A percentile compares a stretch with the other conserved stretches of the same genome.
These are phyloP conservation scores for Alternaria tenuissima DNA, from an alignment of 2,329 filamentous ascomycete species.

Conservation along the genomic window DNA sequence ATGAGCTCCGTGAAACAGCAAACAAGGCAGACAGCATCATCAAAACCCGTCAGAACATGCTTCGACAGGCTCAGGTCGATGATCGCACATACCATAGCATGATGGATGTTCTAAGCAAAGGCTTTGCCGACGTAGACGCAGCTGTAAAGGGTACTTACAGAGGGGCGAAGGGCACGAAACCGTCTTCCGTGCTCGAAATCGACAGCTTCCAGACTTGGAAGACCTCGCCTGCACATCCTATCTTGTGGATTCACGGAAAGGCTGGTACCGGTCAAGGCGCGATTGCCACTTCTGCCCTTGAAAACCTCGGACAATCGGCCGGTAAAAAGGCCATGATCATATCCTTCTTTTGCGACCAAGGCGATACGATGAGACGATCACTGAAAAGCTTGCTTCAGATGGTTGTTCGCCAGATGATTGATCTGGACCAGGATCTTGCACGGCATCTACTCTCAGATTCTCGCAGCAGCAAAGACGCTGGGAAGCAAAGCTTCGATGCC, in stretches of 20 bases:
- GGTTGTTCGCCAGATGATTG: slow-evolving; percentile 30
- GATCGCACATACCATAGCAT: slow-evolving; percentile 28
- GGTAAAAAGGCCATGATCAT: slow-evolving; percentile 19
- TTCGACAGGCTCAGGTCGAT: slow-evolving; percentile 26
- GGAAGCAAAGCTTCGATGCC: slow-evolving; percentile 27
- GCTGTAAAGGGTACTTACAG: slow-evolving; percentile 22
- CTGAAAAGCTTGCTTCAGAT: slow-evolving; percentile 26
- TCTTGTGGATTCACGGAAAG: slow-evolving; percentile 37
- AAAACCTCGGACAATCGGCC: slow-evolving; percentile 14
- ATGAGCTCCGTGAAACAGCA: slow-evolving; percentile 33
- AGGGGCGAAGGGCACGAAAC: slow-evolving; percentile 17
- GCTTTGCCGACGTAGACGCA: slow-evolving; percentile 28
- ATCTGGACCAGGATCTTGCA: slow-evolving; percentile 28
- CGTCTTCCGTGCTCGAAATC: slow-evolving; percentile 24
- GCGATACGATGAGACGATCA: slow-evolving; percentile 27
- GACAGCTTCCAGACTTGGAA: slow-evolving; percentile 25
- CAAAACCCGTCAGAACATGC: slow-evolving; percentile 30
- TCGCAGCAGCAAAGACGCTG: slow-evolving; percentile 24
- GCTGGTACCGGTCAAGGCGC: slow-evolving; percentile 30
- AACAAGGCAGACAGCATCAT: slow-evolving; percentile 30
- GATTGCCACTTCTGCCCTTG: slow-evolving; percentile 32
- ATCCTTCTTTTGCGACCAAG: slow-evolving; percentile 36
- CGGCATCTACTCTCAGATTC: slow-evolving; percentile 31
- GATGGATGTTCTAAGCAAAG: slow-evolving; percentile 26
- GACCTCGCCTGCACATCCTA: slow-evolving; percentile 5